Evolutionary conservation across 371 early-diverging fungal genomes (phyloP).

Genomic region (Actinomucor elegans): DNA sequence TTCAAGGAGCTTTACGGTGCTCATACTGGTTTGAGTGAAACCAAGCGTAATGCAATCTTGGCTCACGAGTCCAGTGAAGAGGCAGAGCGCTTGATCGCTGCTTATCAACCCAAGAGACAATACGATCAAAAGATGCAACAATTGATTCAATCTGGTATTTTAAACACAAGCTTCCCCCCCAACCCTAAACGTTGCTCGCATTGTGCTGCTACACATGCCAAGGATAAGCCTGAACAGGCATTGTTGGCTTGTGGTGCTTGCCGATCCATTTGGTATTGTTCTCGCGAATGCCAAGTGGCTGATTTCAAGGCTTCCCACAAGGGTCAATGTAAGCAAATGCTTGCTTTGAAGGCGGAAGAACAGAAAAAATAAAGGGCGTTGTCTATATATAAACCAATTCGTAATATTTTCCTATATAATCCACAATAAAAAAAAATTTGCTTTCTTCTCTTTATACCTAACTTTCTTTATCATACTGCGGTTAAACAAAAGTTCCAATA

Average conservation of each 20-base stretch:
- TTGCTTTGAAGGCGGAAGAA: slow-evolving; percentile 11
- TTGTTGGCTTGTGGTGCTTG: slow-evolving; percentile 63
- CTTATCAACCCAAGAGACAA: slow-evolving; percentile 35
- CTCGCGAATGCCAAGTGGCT: slow-evolving; percentile 59
- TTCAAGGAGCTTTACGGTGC: slow-evolving; percentile 62
- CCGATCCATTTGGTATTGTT: slow-evolving; percentile 64
- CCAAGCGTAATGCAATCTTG: slow-evolving; percentile 54
- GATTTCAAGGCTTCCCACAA: slow-evolving; percentile 59
- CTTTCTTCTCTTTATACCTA: too few species aligned
- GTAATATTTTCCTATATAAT: too few species aligned
- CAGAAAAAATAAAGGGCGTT: too few species aligned
- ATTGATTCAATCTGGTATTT: slow-evolving; percentile 46
- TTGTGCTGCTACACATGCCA: slow-evolving; percentile 49
- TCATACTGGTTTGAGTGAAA: slow-evolving; percentile 56
- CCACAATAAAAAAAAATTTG: too few species aligned
- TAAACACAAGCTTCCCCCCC: slow-evolving; percentile 38
- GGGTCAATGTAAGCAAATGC: slow-evolving; percentile 42
- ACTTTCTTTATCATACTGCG: too few species aligned
- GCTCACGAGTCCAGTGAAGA: slow-evolving; percentile 46
- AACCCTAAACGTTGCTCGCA: slow-evolving; percentile 53
- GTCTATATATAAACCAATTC: too few species aligned
- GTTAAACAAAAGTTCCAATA: too few species aligned
- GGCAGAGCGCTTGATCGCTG: slow-evolving; percentile 33
- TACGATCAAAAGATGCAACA: slow-evolving; percentile 40
- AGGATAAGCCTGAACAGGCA: slow-evolving; percentile 52